Evolutionary conservation across 2,329 filamentous ascomycete genomes (phyloP).

Genomic region (Fusarium duplospermum): DNA sequence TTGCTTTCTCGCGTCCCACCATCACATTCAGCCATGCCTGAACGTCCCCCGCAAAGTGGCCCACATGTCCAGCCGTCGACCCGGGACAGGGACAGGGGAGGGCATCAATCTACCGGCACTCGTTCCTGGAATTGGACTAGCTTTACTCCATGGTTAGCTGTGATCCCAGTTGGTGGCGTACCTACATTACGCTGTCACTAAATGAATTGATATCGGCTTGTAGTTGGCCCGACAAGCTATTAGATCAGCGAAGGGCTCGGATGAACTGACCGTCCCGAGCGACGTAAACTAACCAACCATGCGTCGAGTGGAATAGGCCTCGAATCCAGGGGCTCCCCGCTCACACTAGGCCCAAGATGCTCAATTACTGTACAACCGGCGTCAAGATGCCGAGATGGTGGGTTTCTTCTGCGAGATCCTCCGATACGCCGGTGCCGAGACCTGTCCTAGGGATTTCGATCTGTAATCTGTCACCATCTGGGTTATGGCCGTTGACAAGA

Average conservation of each 20-base stretch:
- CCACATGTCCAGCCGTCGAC: neutral
- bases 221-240: neutral
- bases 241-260: neutral
- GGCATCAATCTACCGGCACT: neutral
- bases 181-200: neutral
- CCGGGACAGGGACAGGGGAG: neutral
- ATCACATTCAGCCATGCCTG: neutral
- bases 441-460: too few relatives aligned
- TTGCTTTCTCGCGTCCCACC: neutral
- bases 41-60: neutral
- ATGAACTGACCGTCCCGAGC: neutral
- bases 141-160: neutral
- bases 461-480: neutral
- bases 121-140: neutral
- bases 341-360: neutral
- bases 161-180: neutral
- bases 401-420: too few relatives aligned
- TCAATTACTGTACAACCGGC: neutral
- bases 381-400: neutral
- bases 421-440: too few relatives aligned
- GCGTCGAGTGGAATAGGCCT: neutral
- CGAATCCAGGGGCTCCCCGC: neutral
- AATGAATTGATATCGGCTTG: neutral
- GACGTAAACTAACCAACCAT: neutral
- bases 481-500: neutral